Evolutionary conservation across 306 rosid species (phyloP).

Genomic region (Pachyrhizus erosus): DNA sequence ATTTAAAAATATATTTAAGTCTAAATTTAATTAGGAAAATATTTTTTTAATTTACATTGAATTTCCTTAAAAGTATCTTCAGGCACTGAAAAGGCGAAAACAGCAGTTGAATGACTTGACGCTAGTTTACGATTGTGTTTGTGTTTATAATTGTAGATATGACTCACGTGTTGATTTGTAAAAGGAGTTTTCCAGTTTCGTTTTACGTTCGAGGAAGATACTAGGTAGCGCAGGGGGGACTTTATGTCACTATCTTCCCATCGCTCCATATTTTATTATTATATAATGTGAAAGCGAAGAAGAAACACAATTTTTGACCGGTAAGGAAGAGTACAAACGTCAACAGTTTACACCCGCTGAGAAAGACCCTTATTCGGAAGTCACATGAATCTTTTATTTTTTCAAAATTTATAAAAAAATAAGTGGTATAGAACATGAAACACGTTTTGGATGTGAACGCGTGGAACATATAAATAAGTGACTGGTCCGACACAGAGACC

Average conservation of each 20-base stretch:
- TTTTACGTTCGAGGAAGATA: slow-evolving; percentile 33
- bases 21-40: background rate
- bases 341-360: background rate
- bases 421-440: background rate
- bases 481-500: background rate
- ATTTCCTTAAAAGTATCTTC: background rate
- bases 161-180: slow-evolving; percentile 19
- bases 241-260: background rate
- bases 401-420: background rate
- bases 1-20: too few relatives aligned
- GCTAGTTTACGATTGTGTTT: background rate
- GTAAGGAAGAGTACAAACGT: background rate
- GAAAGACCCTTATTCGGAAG: slow-evolving; percentile 26
- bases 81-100: background rate
- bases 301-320: slow-evolving; percentile 33
- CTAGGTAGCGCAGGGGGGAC: background rate
- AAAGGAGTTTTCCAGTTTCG: slow-evolving; percentile 13
- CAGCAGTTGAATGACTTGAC: background rate
- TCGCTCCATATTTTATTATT: background rate
- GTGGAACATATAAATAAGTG: slow-evolving; percentile 25
- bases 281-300: background rate
- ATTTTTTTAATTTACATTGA: background rate
- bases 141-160: background rate
- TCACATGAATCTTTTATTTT: slow-evolving; percentile 7
- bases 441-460: slow-evolving; percentile 42